These are phyloP conservation scores for Hymenoscyphus fructigenus DNA, from an alignment of 2,329 filamentous ascomycete species.

Conservation along the genomic window DNA sequence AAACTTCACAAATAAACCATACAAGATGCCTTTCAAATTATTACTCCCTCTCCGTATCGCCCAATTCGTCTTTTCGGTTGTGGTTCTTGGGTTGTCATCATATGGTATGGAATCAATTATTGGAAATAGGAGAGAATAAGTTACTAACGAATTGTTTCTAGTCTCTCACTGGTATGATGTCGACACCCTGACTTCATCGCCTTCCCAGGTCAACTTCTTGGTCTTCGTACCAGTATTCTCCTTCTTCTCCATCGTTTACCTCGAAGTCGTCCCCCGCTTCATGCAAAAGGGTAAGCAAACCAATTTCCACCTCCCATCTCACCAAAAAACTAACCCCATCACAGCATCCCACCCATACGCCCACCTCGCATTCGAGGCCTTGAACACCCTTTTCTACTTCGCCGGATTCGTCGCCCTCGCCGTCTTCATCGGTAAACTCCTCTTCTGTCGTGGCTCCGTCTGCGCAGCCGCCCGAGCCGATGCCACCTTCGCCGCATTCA, in stretches of 20 bases:
- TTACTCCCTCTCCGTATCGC: slow-evolving; percentile 46
- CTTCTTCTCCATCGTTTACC: slow-evolving; percentile 53
- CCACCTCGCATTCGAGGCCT: slow-evolving; percentile 48
- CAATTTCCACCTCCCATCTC: background rate
- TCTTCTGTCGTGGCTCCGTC: slow-evolving; percentile 57
- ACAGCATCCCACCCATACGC: slow-evolving; percentile 49
- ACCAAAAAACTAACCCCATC: background rate
- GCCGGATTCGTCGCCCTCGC: slow-evolving; percentile 58
- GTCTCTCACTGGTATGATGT: slow-evolving; percentile 61
- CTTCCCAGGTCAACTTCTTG: slow-evolving; percentile 57
- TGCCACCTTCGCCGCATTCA: slow-evolving; percentile 53
- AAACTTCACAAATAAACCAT: background rate
- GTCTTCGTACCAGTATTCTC: slow-evolving; percentile 55
- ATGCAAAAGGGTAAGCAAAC: slow-evolving; percentile 28
- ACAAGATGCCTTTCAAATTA: slow-evolving; percentile 42
- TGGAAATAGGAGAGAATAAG: slow-evolving; percentile 3
- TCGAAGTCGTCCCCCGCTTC: slow-evolving; percentile 50
- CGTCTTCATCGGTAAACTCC: slow-evolving; percentile 54
- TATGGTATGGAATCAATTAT: slow-evolving; percentile 43
- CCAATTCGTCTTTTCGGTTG: slow-evolving; percentile 46
- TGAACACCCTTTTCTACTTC: slow-evolving; percentile 58
- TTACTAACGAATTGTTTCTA: slow-evolving; percentile 35
- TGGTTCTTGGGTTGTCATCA: slow-evolving; percentile 48
- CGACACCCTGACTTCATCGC: slow-evolving; percentile 54
- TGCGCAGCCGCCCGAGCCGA: slow-evolving; percentile 56